A percentile compares a stretch with the other conserved stretches of the same genome.
Conservation (phyloP, 2,329 filamentous ascomycete genomes). For the Beauveria pseudobassiana region DNA sequence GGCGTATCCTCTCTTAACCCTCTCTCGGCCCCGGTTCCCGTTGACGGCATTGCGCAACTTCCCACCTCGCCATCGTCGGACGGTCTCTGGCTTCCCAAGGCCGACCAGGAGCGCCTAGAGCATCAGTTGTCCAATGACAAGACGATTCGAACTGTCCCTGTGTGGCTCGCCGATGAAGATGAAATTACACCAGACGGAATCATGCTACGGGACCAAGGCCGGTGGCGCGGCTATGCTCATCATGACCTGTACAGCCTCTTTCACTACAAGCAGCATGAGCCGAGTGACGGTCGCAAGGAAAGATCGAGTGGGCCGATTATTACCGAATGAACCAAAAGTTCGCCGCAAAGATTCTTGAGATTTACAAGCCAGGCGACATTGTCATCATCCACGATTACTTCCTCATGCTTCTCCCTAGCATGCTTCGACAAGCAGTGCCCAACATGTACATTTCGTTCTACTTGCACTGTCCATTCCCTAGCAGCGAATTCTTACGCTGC, state of each 20-base stretch:
- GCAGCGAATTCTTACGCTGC: conserved; percentile 90
- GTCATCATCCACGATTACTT: conserved; percentile 94
- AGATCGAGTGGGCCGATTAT: conserved; percentile 85
- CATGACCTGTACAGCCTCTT: conserved; percentile 87
- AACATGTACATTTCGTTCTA: conserved; percentile 94
- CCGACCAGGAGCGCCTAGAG: conserved; percentile 68
- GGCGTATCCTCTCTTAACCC: conserved; percentile 56
- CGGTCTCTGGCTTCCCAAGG: conserved; percentile 61
- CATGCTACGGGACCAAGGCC: conserved; percentile 68
- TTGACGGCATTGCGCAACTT: conserved; percentile 52
- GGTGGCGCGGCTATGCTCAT: conserved; percentile 88
- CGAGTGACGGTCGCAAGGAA: conserved; percentile 77
- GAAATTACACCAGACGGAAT: conserved; percentile 62
- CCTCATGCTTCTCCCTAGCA: conserved; percentile 78
- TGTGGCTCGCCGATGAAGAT: conserved; percentile 78
- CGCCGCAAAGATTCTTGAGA: conserved; percentile 77
- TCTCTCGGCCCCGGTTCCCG: conserved; percentile 70
- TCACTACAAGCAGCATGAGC: conserved; percentile 93
- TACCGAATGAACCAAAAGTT: conserved; percentile 89
- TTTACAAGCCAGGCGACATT: conserved; percentile 88
- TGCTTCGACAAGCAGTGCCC: conserved; percentile 77
- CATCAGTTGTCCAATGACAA: conserved; percentile 63
- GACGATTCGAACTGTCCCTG: conserved; percentile 72
- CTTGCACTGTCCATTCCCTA: conserved; percentile 89
- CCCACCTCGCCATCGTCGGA: conserved; percentile 55